These are phyloP conservation scores for Brachypodium distachyon DNA, from an alignment of 202 grass and related monocot genomes.

Conservation along the genomic window DNA sequence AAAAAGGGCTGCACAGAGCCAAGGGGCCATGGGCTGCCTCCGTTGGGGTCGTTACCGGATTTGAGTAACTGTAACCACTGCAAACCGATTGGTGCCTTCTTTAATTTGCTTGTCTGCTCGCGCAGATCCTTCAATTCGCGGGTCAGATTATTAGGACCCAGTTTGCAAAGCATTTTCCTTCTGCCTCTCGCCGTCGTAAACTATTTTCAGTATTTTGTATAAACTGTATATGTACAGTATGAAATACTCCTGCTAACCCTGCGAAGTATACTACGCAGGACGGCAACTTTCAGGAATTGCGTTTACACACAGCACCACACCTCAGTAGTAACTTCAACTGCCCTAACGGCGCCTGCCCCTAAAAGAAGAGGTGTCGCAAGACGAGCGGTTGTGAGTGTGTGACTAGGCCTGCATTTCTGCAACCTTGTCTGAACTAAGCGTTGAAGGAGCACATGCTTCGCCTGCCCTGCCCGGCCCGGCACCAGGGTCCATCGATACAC, in stretches of 20 bases:
- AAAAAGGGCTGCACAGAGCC: background rate
- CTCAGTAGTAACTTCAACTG: background rate
- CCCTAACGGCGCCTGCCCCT: background rate
- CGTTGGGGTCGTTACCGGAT: background rate
- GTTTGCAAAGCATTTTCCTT: background rate
- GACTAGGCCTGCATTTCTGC: background rate
- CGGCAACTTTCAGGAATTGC: background rate
- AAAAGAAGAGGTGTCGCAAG: background rate
- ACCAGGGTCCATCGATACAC: background rate
- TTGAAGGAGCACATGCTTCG: slow-evolving; percentile 17
- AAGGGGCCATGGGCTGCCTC: background rate
- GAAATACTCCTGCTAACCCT: too few species aligned
- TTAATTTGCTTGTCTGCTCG: background rate
- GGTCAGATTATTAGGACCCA: background rate
- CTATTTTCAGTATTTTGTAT: too few species aligned
- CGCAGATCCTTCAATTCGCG: background rate
- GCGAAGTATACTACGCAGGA: background rate
- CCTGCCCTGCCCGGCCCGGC: background rate
- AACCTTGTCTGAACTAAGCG: background rate
- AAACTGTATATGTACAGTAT: too few species aligned
- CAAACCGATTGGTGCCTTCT: slow-evolving; percentile 11
- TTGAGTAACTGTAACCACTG: background rate
- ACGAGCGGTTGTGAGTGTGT: background rate
- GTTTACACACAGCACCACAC: background rate
- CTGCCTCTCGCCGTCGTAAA: background rate